These are phyloP conservation scores for Ceratorhiza oryzae-sativae DNA, from an alignment of 1,284 basidiomycete genomes.

Conservation along the genomic window DNA sequence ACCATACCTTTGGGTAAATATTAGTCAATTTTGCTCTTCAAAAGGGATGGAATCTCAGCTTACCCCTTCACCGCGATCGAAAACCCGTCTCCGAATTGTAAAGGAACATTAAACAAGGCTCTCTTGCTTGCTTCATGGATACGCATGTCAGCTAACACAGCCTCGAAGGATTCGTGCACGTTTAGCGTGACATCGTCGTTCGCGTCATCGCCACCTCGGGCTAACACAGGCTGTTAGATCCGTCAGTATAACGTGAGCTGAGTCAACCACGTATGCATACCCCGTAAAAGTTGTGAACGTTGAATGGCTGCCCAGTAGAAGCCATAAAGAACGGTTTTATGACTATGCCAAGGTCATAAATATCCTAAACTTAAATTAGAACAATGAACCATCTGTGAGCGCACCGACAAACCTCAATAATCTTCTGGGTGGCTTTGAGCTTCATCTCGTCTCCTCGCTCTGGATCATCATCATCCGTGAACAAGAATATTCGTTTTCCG, in stretches of 20 bases:
- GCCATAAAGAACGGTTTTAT: conserved; percentile 95
- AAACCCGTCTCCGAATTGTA: conserved; percentile 81
- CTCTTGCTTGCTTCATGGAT: conserved; percentile 89
- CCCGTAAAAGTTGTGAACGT: conserved; percentile 82
- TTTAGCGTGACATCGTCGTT: conserved; percentile 43
- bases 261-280: conserved; percentile 56
- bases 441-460: conserved; percentile 53
- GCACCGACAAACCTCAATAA: conserved; percentile 63
- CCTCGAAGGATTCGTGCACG: conserved; percentile 56
- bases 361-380: conserved; percentile 63
- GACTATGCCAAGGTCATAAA: conserved; percentile 78
- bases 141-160: conserved; percentile 66
- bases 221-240: conserved; percentile 58
- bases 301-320: conserved; percentile 71
- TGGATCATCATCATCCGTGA: conserved; percentile 87
- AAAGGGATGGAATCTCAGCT: conserved; percentile 46
- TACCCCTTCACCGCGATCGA: conserved; percentile 92
- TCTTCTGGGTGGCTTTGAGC: conserved; percentile 71
- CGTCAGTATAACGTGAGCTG: neutral
- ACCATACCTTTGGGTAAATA: conserved; percentile 74
- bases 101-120: conserved; percentile 81
- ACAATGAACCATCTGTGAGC: conserved; percentile 1
- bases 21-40: too few species aligned
- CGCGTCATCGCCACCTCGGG: conserved; percentile 59
- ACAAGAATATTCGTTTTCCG: conserved; percentile 88